These are phyloP conservation scores for Linnemannia hyalina DNA, from an alignment of 192 early-diverging fungal species.

Conservation along the genomic window DNA sequence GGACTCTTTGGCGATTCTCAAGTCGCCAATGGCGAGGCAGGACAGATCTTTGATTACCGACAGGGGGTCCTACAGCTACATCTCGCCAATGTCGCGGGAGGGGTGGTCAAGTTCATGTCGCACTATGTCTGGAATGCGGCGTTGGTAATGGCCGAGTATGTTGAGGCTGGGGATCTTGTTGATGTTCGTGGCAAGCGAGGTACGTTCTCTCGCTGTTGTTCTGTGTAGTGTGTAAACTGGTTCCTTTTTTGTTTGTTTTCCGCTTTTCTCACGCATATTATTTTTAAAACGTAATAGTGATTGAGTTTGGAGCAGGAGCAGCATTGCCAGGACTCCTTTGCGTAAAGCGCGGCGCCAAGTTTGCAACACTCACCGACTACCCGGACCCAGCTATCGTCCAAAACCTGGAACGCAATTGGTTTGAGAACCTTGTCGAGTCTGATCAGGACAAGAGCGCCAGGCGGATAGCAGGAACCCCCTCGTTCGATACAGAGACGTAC, in stretches of 20 bases:
- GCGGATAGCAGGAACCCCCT: background rate
- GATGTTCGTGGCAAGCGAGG: slow-evolving; percentile 40
- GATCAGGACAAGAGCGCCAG: slow-evolving; percentile 12
- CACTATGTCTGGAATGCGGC: slow-evolving; percentile 54
- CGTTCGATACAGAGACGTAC: background rate
- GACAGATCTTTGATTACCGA: slow-evolving; percentile 50
- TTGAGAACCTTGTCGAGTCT: slow-evolving; percentile 42
- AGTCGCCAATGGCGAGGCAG: slow-evolving; percentile 42
- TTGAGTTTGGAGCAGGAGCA: slow-evolving; percentile 52
- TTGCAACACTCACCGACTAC: slow-evolving; percentile 44
- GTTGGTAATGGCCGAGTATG: slow-evolving; percentile 48
- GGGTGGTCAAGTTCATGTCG: slow-evolving; percentile 45
- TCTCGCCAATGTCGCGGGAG: slow-evolving; percentile 45
- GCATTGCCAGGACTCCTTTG: slow-evolving; percentile 46
- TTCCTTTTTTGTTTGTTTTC: background rate
- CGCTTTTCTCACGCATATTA: background rate
- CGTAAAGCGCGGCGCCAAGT: slow-evolving; percentile 25
- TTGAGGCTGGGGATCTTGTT: slow-evolving; percentile 28
- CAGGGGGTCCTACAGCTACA: slow-evolving; percentile 23
- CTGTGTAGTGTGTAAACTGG: too few relatives aligned
- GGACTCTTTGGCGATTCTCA: slow-evolving; percentile 54
- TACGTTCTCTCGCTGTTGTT: slow-evolving; percentile 4
- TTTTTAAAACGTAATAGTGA: slow-evolving; percentile 15
- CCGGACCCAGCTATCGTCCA: slow-evolving; percentile 41
- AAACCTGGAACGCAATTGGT: slow-evolving; percentile 53